A percentile compares a stretch with the other conserved stretches of the same genome.
phyloP scores from a whole-genome alignment of 345 rosid genomes.

The Syzygium aqueum region DNA sequence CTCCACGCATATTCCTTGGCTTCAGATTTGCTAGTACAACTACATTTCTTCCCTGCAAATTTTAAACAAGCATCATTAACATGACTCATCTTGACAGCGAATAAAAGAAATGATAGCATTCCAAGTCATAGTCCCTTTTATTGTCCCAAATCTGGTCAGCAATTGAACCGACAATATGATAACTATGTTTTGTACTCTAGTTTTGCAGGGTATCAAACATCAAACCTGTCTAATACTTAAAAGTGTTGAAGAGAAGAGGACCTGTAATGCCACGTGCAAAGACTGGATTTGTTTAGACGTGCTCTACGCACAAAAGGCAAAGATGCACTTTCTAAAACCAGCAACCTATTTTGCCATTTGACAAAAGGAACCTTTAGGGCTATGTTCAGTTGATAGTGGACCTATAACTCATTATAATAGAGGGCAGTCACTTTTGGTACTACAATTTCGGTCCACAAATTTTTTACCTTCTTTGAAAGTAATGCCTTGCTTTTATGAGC shows the following conservation, averaged over 20 bases:
- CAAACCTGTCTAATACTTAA: neutral
- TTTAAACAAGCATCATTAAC: neutral
- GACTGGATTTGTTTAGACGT: neutral
- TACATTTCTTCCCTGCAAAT: slow-evolving; percentile 49
- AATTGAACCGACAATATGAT: neutral
- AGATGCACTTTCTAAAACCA: neutral
- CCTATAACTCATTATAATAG: neutral
- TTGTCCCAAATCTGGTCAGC: neutral
- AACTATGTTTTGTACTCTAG: neutral
- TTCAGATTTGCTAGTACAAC: slow-evolving; percentile 84
- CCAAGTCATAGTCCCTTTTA: neutral
- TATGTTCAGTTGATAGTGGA: neutral
- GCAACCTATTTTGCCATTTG: neutral
- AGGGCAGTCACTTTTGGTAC: neutral
- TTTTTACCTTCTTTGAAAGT: neutral
- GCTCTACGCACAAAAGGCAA: neutral
- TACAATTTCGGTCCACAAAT: neutral
- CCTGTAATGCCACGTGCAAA: neutral
- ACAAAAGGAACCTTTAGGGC: neutral
- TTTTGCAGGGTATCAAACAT: neutral
- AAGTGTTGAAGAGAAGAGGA: neutral
- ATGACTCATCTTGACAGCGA: neutral
- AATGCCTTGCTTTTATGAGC: neutral
- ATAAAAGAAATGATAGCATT: neutral
- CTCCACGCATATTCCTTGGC: slow-evolving; percentile 93